Conservation (phyloP, 192 early-diverging fungal species). For the Linnemannia zychae region DNA sequence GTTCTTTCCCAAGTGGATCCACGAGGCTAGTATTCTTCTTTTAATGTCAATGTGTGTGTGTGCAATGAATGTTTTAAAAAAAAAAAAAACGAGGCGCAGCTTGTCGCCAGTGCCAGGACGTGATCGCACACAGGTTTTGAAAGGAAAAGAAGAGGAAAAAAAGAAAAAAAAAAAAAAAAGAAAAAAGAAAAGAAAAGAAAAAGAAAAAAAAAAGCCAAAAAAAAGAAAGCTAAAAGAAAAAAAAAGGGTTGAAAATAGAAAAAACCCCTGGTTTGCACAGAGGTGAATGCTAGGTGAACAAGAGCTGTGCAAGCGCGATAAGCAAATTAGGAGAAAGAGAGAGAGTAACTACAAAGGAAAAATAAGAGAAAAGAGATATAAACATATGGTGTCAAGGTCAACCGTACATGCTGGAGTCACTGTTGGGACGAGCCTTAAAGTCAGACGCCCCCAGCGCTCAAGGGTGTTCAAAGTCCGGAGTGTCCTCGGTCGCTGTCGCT, state of each 20-base stretch:
- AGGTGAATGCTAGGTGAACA: background rate
- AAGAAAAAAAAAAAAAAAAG: slow-evolving; percentile 10
- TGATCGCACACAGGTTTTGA: too few relatives aligned
- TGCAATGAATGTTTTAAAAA: background rate
- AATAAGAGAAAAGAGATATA: background rate
- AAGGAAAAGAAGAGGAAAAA: too few relatives aligned
- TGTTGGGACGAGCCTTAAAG: background rate
- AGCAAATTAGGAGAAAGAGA: too few relatives aligned
- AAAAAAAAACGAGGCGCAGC: background rate
- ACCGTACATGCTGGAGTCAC: background rate
- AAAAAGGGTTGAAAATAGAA: background rate
- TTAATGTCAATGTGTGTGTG: background rate
- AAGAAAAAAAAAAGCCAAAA: background rate
- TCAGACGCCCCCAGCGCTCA: background rate
- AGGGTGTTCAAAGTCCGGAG: too few relatives aligned
- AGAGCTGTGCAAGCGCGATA: background rate
- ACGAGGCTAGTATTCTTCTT: background rate
- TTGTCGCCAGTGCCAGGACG: background rate
- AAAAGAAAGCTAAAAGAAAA: background rate
- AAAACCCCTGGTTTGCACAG: background rate
- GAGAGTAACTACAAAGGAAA: background rate
- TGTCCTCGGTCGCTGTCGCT: background rate
- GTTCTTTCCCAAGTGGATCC: background rate
- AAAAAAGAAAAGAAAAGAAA: slow-evolving; percentile 12
- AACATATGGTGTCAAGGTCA: background rate